These are phyloP conservation scores for Monosporascus sp. DNA, from an alignment of 2,329 filamentous ascomycete species.

Conservation along the genomic window DNA sequence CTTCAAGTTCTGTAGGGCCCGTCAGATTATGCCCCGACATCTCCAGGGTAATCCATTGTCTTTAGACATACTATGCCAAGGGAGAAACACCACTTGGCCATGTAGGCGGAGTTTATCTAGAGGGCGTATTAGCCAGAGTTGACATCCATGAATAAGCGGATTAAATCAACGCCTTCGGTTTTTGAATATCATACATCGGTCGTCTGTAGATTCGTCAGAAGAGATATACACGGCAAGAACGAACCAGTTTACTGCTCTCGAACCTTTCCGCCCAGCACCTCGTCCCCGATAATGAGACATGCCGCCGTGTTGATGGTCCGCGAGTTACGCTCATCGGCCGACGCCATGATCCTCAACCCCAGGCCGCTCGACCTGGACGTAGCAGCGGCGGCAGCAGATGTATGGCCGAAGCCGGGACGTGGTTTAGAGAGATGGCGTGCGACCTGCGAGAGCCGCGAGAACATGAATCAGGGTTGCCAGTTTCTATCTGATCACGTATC, in stretches of 20 bases:
- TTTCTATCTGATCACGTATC: too few species aligned
- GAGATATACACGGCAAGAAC: conserved; percentile 1
- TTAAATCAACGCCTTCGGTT: too few species aligned
- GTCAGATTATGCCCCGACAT: conserved; percentile 2
- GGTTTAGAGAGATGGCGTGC: conserved; percentile 65
- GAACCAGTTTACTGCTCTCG: conserved; percentile 30
- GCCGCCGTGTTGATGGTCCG: conserved; percentile 81
- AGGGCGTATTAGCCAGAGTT: conserved; percentile 5
- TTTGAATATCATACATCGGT: conserved; percentile 23
- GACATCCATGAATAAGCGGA: too few species aligned
- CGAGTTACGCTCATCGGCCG: conserved; percentile 50
- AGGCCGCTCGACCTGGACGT: conserved; percentile 22
- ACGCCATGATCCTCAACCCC: conserved; percentile 36
- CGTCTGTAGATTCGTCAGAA: conserved; percentile 17
- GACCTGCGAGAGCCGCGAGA: conserved; percentile 68
- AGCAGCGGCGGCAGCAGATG: conserved; percentile 28
- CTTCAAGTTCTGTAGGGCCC: conserved; percentile 58
- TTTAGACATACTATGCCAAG: conserved; percentile 49
- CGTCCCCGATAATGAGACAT: conserved; percentile 94
- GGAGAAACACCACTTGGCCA: conserved; percentile 61
- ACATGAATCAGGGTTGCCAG: conserved; percentile 48
- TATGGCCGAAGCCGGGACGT: conserved; percentile 50
- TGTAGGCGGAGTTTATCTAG: conserved; percentile 58
- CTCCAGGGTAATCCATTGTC: neutral
- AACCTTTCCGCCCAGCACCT: conserved; percentile 92